Evolutionary conservation across 768 basidiomycete species (phyloP), one percentile per base, ranked within the genome.

Genomic region (Psilocybe subaeruginosa): DNA sequence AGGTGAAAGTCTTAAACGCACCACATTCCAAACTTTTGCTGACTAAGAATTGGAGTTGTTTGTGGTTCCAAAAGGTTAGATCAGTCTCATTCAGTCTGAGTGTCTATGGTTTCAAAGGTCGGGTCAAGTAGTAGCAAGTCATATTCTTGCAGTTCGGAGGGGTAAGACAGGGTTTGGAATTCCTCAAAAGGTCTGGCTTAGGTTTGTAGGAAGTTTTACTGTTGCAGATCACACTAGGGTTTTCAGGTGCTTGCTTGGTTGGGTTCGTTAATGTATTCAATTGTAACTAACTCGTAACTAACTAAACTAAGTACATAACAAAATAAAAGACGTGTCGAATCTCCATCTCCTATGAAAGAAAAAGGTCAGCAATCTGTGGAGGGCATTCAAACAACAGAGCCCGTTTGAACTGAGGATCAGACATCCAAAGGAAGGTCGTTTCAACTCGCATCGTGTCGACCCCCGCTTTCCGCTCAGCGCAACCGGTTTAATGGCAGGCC

Each of bases 401-500:
- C 54, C 56, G 49, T 63, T 58, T 58, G 51, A 57, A 58, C 41
- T 55, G 53, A 63, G 69, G 76, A 75, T 91, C 90, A 91, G 90
- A 91, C 90, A 92, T 91, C 90, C 90, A 89, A 90, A 88, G 89
- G 89, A 92, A 90, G 90, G 86, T 86, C 80, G 75, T 84, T 79
- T 68, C 68, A 75, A 72, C 89, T 80, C 86, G 80, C 90, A 92
- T 84, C 72, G 78, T 77, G 80, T 80, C 88, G 73, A 89, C 89
- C 50, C 50, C 50, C 50, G 50, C 30, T 31, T 51, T 31, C 50
- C 50, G 50, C 50, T 31, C 50, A 51, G 50, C 50, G 50, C 50
- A 51, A 31, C 50, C 50, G 14, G 17, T 37, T 82, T 83, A 78
- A 84, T 89, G 88, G 89, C 88, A 84, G 87, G 33, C 47, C 66